Base-by-base conservation (phyloP, 2,329 filamentous ascomycete genomes). In the Ophiostoma fasciatum region DNA sequence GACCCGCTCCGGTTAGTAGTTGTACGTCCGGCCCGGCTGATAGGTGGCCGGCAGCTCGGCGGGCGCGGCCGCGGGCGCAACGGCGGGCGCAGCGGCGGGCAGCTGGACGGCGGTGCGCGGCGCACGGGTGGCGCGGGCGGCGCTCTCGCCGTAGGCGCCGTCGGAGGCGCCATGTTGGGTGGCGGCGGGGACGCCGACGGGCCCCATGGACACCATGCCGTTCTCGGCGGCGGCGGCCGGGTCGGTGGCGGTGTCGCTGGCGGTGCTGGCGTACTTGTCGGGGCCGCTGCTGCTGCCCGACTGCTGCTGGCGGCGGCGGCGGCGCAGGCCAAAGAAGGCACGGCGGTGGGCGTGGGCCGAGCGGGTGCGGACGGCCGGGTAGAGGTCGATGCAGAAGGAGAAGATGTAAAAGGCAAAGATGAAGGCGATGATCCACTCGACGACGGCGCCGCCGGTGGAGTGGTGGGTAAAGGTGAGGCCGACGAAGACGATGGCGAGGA, bases 321-420 rank as follows among this genome's bases (percentile, higher is more conserved):
- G n/a, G n/a, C n/a, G n/a, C n/a, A n/a, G n/a, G n/a, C n/a, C n/a
- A n/a, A n/a, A n/a, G n/a, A n/a, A n/a, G n/a, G n/a, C n/a, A n/a
- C n/a, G 30, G 33, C 35, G 33, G 42, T 38, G 18, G 21, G 22
- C 31, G 36, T 29, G 43, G 49, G 53, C 45, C 60, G 53, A 10
- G 44, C 68, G 72, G 10, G 74, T 80, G 42, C 69, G 63, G 3
- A 80, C 63, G 10, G 83, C 82, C 0, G 90, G 90, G 44, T 82
- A 67, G 33, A 98, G 73, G 59, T 98, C 88, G 52, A 94, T 67
- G 50, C 79, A 69, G 63, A 93, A 96, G 42, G 79, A 84, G 43
- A 88, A 69, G 42, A 92, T 67, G 60, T 94, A 96, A 51, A 87
- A 79, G 36, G 81, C 82, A 60, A 87, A 94, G 51, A 94, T 66